Evolutionary conservation across 164 flowering plant species (phyloP).

Genomic region (Hamamelis virginiana): DNA sequence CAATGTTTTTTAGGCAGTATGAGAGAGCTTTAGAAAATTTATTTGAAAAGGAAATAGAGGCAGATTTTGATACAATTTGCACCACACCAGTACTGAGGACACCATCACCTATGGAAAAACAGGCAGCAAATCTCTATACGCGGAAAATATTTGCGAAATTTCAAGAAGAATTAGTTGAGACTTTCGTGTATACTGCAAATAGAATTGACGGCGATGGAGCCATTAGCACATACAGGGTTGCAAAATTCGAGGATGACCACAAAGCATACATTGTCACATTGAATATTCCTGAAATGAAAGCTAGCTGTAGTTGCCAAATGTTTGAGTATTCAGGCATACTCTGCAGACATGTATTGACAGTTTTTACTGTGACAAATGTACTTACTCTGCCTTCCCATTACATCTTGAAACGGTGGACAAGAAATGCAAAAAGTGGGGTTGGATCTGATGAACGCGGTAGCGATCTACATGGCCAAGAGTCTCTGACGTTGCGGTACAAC

Average conservation of each 20-base stretch:
- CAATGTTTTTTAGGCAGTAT: conserved; percentile 71
- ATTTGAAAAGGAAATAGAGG: conserved; percentile 66
- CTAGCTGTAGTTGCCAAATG: conserved; percentile 81
- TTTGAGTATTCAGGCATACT: conserved; percentile 86
- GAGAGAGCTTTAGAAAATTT: conserved; percentile 63
- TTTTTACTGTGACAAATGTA: conserved; percentile 76
- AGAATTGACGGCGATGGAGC: conserved; percentile 62
- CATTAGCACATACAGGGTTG: conserved; percentile 66
- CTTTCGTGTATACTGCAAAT: conserved; percentile 77
- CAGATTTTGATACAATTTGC: conserved; percentile 70
- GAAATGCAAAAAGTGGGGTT: conserved; percentile 59
- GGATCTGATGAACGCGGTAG: conserved; percentile 43
- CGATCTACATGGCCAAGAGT: conserved; percentile 51
- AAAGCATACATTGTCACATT: conserved; percentile 60
- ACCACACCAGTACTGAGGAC: conserved; percentile 69
- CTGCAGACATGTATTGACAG: conserved; percentile 83
- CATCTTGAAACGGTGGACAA: conserved; percentile 69
- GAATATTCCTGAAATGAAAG: conserved; percentile 60
- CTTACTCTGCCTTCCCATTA: conserved; percentile 71
- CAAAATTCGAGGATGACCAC: conserved; percentile 75
- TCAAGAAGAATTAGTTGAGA: conserved; percentile 83
- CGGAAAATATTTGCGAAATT: conserved; percentile 67
- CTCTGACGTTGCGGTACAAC: conserved; percentile 50
- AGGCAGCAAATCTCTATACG: conserved; percentile 72
- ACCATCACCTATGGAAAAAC: conserved; percentile 90